Evolutionary conservation across 73 alveolate species (phyloP).

Genomic region (Symbiodinium natans): DNA sequence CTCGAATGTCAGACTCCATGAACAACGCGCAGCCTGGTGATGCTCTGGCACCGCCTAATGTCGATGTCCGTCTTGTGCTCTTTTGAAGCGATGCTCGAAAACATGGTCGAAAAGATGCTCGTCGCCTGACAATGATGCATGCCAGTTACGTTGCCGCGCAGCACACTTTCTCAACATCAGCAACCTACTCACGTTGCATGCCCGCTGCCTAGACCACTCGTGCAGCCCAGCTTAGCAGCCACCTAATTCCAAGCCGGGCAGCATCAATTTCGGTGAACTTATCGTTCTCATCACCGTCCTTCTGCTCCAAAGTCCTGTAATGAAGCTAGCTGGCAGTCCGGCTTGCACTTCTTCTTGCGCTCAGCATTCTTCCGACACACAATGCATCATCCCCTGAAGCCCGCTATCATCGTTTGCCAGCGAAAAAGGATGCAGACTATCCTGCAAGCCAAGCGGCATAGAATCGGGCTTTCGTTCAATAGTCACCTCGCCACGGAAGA

Average conservation of each 20-base stretch:
- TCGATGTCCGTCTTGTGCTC: background rate
- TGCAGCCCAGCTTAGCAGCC: no score
- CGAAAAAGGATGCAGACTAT: background rate
- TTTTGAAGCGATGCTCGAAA: background rate
- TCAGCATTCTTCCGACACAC: no score
- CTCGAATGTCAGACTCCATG: no score
- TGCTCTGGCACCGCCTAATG: background rate
- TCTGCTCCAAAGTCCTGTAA: background rate
- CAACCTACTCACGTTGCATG: background rate
- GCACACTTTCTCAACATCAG: background rate
- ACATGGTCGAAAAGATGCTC: background rate
- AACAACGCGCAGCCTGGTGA: constrained; percentile 20
- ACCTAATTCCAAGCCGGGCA: no score
- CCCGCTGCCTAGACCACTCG: no score
- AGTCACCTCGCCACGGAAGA: background rate
- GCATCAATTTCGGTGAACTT: background rate
- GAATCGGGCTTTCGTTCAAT: background rate
- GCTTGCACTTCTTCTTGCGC: no score
- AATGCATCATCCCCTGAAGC: no score
- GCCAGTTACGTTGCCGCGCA: background rate
- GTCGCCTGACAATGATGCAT: background rate
- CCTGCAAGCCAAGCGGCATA: background rate
- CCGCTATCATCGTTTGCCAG: no score
- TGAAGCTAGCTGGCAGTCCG: no score
- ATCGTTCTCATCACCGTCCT: background rate